These are phyloP conservation scores for Thinopyrum elongatum DNA, from an alignment of 176 grass and related monocot genomes.

Conservation along the genomic window DNA sequence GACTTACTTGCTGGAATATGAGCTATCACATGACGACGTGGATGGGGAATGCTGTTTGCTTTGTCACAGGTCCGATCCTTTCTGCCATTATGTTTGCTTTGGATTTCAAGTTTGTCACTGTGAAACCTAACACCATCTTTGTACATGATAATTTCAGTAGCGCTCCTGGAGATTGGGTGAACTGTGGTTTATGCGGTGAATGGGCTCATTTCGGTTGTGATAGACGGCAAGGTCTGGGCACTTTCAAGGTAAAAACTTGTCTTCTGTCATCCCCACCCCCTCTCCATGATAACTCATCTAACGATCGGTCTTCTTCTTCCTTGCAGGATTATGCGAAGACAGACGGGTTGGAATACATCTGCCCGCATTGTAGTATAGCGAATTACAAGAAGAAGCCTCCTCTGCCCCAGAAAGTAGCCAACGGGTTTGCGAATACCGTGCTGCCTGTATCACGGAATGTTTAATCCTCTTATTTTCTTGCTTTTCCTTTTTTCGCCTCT, in stretches of 20 bases:
- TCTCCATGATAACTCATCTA: background rate
- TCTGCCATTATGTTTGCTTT: constrained; percentile 8
- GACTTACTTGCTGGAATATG: constrained; percentile 96
- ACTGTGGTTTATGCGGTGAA: constrained; percentile 95
- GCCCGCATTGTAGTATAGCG: constrained; percentile 88
- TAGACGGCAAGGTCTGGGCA: constrained; percentile 79
- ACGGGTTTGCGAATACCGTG: constrained; percentile 60
- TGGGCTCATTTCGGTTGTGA: constrained; percentile 99
- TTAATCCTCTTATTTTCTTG: constrained; percentile 36
- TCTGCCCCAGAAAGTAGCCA: constrained; percentile 50
- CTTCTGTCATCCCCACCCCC: background rate
- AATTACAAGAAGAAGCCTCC: constrained; percentile 80
- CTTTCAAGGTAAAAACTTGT: constrained; percentile 73
- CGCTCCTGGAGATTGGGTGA: constrained; percentile 97
- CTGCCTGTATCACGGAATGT: constrained; percentile 48
- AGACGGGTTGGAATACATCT: constrained; percentile 97
- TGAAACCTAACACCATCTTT: constrained; percentile 30
- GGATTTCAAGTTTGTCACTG: background rate
- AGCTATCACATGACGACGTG: constrained; percentile 92
- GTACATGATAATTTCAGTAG: constrained; percentile 69
- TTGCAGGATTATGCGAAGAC: constrained; percentile 97
- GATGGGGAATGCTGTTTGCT: constrained; percentile 98
- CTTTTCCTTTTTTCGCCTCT: constrained; percentile 14
- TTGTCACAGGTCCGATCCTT: constrained; percentile 76
- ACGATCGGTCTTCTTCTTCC: background rate